phyloP scores from a whole-genome alignment of 2,329 filamentous ascomycete species.

The Rachicladosporium sp. region DNA sequence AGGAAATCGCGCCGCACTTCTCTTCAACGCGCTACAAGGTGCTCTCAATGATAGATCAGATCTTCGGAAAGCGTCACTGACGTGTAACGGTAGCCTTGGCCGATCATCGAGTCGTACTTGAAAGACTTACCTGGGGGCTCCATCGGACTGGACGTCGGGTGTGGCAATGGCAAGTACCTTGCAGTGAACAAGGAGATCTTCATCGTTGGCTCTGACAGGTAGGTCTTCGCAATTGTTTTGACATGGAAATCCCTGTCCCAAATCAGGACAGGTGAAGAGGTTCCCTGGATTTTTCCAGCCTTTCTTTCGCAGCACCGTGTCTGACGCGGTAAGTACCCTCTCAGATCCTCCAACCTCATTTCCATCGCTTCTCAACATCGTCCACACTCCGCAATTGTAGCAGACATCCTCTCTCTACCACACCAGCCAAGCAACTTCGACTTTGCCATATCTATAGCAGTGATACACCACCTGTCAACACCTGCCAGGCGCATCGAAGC shows the following conservation, averaged over 20 bases:
- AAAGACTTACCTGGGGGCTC: constrained; percentile 52
- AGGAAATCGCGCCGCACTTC: constrained; percentile 74
- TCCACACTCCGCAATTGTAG: constrained; percentile 59
- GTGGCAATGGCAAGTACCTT: constrained; percentile 94
- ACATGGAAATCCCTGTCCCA: too few relatives aligned
- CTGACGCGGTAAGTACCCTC: constrained; percentile 11
- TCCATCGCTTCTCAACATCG: constrained; percentile 45
- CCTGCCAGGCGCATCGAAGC: constrained; percentile 58
- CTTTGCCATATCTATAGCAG: constrained; percentile 88
- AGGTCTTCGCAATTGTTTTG: constrained; percentile 30
- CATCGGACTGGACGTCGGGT: constrained; percentile 81
- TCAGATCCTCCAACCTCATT: constrained; percentile 46
- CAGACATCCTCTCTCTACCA: constrained; percentile 73
- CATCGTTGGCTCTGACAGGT: constrained; percentile 78
- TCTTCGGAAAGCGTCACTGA: constrained; percentile 7
- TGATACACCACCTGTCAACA: constrained; percentile 87
- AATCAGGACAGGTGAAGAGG: too few relatives aligned
- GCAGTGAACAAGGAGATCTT: constrained; percentile 64
- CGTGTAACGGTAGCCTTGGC: constrained; percentile 59
- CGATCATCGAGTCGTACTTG: constrained; percentile 73
- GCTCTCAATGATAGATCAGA: constrained; percentile 8
- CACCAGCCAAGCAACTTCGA: constrained; percentile 58
- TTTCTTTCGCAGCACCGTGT: background rate
- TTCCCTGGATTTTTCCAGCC: too few relatives aligned
- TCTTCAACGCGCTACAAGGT: constrained; percentile 65